Evolutionary conservation across 208 protist species (phyloP).

Genomic region (Crithidia expoeki): DNA sequence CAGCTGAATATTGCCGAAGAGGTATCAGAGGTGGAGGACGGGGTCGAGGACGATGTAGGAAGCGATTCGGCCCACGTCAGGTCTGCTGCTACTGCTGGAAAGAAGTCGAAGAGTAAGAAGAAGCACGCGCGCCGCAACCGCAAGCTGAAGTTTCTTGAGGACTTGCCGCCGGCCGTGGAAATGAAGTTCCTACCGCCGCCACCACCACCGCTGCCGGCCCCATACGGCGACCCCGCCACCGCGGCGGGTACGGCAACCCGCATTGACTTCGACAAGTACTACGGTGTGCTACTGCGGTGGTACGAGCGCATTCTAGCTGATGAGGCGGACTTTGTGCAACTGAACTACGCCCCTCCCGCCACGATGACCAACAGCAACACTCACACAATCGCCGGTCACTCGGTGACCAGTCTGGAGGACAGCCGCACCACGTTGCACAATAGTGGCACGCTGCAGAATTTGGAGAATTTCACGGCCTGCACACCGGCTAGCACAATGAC

Average conservation of each 20-base stretch:
- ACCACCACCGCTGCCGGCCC: slow-evolving; percentile 24
- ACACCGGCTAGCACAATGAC: background rate
- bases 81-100: background rate
- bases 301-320: slow-evolving; percentile 50
- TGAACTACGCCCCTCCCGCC: slow-evolving; percentile 11
- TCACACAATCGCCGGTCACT: background rate
- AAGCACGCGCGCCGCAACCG: slow-evolving; percentile 33
- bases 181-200: slow-evolving; percentile 37
- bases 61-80: background rate
- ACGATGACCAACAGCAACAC: background rate
- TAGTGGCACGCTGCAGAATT: slow-evolving; percentile 5
- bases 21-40: slow-evolving; percentile 6
- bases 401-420: slow-evolving; percentile 7
- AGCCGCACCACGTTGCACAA: slow-evolving; percentile 19
- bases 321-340: slow-evolving; percentile 41
- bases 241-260: background rate
- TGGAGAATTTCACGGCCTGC: background rate
- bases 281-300: slow-evolving; percentile 44
- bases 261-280: slow-evolving; percentile 23
- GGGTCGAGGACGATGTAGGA: background rate
- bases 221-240: background rate
- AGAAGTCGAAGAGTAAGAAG: slow-evolving; percentile 23
- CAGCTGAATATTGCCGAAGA: slow-evolving; percentile 2
- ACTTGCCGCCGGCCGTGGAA: slow-evolving; percentile 16
- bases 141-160: slow-evolving; percentile 33